Conservation (phyloP, 768 basidiomycete species). For the Leccinum uliginosum region DNA sequence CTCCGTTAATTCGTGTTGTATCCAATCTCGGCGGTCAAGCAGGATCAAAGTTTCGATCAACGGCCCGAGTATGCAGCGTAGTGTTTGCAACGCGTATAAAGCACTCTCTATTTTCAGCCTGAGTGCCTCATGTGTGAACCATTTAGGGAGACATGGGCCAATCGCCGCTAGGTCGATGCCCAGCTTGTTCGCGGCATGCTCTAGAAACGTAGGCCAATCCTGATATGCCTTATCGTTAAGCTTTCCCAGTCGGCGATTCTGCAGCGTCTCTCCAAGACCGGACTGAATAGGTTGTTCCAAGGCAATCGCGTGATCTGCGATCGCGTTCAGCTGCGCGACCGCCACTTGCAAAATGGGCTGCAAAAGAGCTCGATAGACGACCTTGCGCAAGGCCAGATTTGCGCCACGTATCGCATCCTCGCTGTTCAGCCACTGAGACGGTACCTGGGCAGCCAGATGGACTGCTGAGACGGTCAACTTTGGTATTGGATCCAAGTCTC, state of each 20-base stretch:
- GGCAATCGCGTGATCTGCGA: background rate
- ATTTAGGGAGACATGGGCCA: constrained; percentile 15
- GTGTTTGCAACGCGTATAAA: constrained; percentile 56
- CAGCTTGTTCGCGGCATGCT: constrained; percentile 26
- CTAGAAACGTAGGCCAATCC: constrained; percentile 48
- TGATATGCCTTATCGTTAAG: constrained; percentile 48
- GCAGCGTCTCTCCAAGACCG: constrained; percentile 36
- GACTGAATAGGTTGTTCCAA: constrained; percentile 10
- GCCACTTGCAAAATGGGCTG: constrained; percentile 28
- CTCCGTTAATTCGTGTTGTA: constrained; percentile 37
- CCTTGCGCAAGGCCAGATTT: constrained; percentile 57
- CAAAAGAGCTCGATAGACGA: constrained; percentile 68
- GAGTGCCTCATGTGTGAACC: constrained; percentile 18
- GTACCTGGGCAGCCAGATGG: constrained; percentile 72
- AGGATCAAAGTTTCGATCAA: constrained; percentile 63
- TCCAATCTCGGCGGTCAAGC: constrained; percentile 57
- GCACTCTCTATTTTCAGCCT: constrained; percentile 34
- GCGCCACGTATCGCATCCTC: constrained; percentile 32
- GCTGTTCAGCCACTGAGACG: constrained; percentile 52
- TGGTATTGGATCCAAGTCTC: constrained; percentile 12
- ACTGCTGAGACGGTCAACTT: constrained; percentile 38
- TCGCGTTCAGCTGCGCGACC: background rate
- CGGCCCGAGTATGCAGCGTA: constrained; percentile 68
- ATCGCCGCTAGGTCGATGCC: constrained; percentile 17
- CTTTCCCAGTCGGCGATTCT: constrained; percentile 48